Evolutionary conservation across 805 yeast genomes (phyloP), one percentile per base, ranked within the genome.

Genomic region (Yamadazyma philogaea): DNA sequence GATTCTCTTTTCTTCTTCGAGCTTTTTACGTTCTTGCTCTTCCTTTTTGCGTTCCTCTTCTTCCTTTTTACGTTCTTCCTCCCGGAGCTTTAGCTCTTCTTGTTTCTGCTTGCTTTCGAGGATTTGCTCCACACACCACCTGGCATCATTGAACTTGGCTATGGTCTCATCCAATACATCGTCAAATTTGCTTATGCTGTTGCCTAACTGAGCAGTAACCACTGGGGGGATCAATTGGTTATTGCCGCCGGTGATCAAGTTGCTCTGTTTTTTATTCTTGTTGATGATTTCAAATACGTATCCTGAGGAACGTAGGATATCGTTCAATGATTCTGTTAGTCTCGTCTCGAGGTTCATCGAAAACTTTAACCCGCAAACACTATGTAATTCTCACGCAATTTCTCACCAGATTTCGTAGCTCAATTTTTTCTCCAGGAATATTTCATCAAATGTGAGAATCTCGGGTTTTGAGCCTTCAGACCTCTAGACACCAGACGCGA

Each of bases 51-150:
- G 54, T 33, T 47, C 45, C 43, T 54, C 48, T 28, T 46, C 47
- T 31, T 51, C 47, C 37, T 53, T 60, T 28, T 54, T 34, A 6
- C 42, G 34, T 16, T 43, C 61, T 44, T 64, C 66, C 42, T 59
- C 68, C 47, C 62, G 61, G 17, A 63, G 34, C 51, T 64, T 66
- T 50, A 62, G 41, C 48, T 68, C 72, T 47, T 68, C 72, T 46
- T 68, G 72, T 34, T 60, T 58, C 49, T 67, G 72, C 48, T 61
- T 65, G 52, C 59, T 68, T 48, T 70, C 72, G 24, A 69, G 52
- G 39, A 70, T 69, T 45, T 63, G 68, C 42, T 62, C 73, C 4
- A 70, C 54, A 43, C 74, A 70, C 75, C 75, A 70, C 30, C 58
- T 54, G 2, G 72, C 67, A 39, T 70, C 74, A 49, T 68, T 69